Conservation (phyloP, 1,284 basidiomycete species). For the Boletus semigastroideus region DNA sequence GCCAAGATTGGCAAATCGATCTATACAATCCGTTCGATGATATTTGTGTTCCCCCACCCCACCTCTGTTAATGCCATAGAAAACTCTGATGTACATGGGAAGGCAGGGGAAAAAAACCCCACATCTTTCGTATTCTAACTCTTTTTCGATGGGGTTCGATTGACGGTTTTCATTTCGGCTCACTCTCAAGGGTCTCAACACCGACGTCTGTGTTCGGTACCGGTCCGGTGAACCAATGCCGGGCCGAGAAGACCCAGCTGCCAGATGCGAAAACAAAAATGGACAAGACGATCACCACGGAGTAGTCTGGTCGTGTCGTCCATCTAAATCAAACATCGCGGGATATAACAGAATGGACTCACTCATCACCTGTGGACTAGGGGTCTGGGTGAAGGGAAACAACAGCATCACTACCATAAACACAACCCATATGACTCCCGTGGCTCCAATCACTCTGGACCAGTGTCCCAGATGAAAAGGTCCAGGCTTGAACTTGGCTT, state of each 20-base stretch:
- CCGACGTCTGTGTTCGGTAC: too few species aligned
- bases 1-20: constrained; percentile 31
- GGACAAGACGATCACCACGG: too few species aligned
- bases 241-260: too few species aligned
- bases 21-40: constrained; percentile 81
- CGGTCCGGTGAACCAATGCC: too few species aligned
- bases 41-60: constrained; percentile 73
- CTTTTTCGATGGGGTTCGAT: too few species aligned
- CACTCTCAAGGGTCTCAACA: too few species aligned
- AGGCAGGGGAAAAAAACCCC: not conserved
- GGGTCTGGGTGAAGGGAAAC: constrained; percentile 43
- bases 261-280: too few species aligned
- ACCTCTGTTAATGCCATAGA: constrained; percentile 85
- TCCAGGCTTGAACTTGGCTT: constrained; percentile 51
- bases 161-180: too few species aligned
- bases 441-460: constrained; percentile 52
- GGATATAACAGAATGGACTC: too few species aligned
- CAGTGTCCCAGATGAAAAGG: constrained; percentile 58
- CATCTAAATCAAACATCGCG: too few species aligned
- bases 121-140: too few species aligned
- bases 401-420: constrained; percentile 61
- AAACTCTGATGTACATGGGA: not conserved
- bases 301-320: too few species aligned
- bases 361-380: constrained; percentile 40
- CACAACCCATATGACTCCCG: constrained; percentile 58